Conservation (phyloP, 108 stramenopile genomes). For the Skeletonema costatum region DNA sequence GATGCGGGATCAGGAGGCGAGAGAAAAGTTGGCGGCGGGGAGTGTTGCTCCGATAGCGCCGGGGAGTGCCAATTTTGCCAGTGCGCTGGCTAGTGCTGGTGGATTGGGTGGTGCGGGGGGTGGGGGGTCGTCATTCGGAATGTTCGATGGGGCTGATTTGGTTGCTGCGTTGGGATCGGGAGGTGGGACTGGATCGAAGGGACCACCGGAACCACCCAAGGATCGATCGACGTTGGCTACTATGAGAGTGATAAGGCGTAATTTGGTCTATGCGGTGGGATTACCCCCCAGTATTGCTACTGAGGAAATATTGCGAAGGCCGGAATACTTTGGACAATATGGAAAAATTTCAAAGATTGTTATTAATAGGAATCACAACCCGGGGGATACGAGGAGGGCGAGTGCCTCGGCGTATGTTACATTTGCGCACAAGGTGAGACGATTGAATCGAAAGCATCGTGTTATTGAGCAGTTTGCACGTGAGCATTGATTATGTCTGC, state of each 20-base stretch:
- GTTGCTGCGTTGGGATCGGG: slow-evolving; percentile 37
- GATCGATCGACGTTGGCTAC: slow-evolving; percentile 93
- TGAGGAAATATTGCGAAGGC: slow-evolving; percentile 86
- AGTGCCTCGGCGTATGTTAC: slow-evolving; percentile 94
- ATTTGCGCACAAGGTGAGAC: slow-evolving; percentile 90
- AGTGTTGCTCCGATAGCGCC: slow-evolving; percentile 17
- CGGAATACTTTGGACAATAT: slow-evolving; percentile 98
- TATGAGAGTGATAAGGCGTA: slow-evolving; percentile 96
- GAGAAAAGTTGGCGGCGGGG: slow-evolving; percentile 38
- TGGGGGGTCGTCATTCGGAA: not conserved
- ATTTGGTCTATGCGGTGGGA: slow-evolving; percentile 96
- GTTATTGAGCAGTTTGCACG: not conserved
- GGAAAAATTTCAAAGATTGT: slow-evolving; percentile 97
- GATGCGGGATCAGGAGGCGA: slow-evolving; percentile 59
- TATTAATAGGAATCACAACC: slow-evolving; percentile 82
- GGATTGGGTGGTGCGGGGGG: slow-evolving; percentile 52
- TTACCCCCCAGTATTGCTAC: slow-evolving; percentile 84
- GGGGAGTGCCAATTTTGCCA: slow-evolving; percentile 6
- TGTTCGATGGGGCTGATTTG: slow-evolving; percentile 36
- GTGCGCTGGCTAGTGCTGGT: slow-evolving; percentile 8
- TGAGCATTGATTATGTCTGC: not conserved
- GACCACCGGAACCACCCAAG: slow-evolving; percentile 75
- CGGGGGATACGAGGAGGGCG: slow-evolving; percentile 71
- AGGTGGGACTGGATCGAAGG: slow-evolving; percentile 24
- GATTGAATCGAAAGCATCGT: slow-evolving; percentile 6